Evolutionary conservation across 306 rosid genomes (phyloP), one percentile per base, ranked within the genome.

Genomic region (Datisca glomerata): DNA sequence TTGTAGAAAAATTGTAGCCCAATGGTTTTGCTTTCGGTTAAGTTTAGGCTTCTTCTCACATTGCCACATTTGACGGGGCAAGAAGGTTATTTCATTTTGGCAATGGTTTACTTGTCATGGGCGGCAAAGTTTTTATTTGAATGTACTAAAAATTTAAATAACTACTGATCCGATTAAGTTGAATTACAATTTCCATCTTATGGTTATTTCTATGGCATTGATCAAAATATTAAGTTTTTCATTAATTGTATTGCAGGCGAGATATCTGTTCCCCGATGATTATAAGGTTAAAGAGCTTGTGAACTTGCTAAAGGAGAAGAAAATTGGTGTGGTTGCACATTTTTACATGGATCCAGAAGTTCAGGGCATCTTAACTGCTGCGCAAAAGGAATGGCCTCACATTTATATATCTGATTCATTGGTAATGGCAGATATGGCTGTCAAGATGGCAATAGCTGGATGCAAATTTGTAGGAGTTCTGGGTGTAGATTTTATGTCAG

Each of bases 341-440:
- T 89, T 89, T 61, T 89, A 84, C 79, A 89, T 89, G 98, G 98
- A 89, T 64, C 98, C 98, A 35, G 93, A 89, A 63, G 92, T 89
- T 6, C 98, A 89, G 57, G 98, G 98, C 40, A 47, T 89, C 48
- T 62, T 84, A 60, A 84, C 91, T 38, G 83, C 98, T 59, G 98
- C 98, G 34, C 79, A 84, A 75, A 84, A 80, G 65, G 86, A 63
- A 57, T 89, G 98, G 98, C 92, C 98, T 33, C 93, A 89, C 57
- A 89, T 89, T 45, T 59, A 89, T 70, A 75, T 89, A 67, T 89
- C 98, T 32, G 98, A 89, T 71, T 89, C 98, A 4, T 59, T 89
- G 60, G 98, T 89, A 50, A 89, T 84, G 98, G 98, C 98, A 13
- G 98, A 89, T 67, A 42, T 87, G 0, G 96, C 98, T 4, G 80